These are phyloP conservation scores for Neurospora sp. DNA, from an alignment of 495 filamentous ascomycete species.

Conservation along the genomic window DNA sequence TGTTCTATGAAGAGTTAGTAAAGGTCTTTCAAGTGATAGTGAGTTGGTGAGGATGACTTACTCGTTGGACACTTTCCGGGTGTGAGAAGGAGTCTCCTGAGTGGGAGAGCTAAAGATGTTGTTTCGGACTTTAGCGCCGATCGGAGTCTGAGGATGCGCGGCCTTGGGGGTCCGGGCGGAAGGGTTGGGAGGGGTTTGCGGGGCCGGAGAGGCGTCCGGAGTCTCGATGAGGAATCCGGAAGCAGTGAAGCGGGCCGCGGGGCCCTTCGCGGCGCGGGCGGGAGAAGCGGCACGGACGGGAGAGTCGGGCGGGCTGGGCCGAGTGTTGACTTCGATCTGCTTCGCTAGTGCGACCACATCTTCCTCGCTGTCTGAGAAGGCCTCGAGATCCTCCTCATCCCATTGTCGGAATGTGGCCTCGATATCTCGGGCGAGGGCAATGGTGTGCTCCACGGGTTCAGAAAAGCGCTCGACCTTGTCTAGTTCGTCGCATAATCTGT, in stretches of 20 bases:
- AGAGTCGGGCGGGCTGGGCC: not conserved
- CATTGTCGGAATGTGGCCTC: not conserved
- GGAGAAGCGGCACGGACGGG: not conserved
- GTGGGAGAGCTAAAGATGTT: too few relatives aligned
- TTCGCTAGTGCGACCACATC: accelerated
- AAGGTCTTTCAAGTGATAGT: not conserved
- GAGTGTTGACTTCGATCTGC: not conserved
- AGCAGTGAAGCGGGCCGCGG: not conserved
- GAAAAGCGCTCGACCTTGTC: not conserved
- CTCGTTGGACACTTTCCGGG: not conserved
- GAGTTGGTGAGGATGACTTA: not conserved
- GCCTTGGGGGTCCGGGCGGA: not conserved
- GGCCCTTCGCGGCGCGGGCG: not conserved
- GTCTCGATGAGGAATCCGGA: not conserved
- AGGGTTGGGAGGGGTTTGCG: not conserved
- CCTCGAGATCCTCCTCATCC: not conserved
- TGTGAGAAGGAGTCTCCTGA: not conserved
- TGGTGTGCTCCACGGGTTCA: not conserved
- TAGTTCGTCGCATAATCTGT: not conserved
- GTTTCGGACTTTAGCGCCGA: not conserved
- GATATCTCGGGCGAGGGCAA: not conserved
- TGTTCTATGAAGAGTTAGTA: not conserved
- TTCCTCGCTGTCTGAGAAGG: not conserved
- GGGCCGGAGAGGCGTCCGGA: not conserved
- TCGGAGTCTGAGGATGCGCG: not conserved